Evolutionary conservation across 2,329 filamentous ascomycete genomes (phyloP).

Genomic region (Stagonosporopsis rhizophila): DNA sequence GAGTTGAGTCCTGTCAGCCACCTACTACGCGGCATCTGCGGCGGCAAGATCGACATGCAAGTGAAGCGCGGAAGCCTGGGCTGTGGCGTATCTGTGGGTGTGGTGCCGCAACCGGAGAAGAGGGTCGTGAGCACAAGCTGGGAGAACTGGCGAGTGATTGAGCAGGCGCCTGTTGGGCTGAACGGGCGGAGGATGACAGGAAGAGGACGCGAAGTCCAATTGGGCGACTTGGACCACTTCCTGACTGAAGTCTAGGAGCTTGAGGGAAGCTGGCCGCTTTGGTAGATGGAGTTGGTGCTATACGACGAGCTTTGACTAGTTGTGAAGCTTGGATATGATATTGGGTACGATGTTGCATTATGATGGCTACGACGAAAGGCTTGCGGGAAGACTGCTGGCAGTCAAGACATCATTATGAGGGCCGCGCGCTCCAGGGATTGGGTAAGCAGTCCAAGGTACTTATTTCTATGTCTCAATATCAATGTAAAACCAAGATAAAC

Average conservation of each 20-base stretch:
- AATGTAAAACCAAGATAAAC: constrained; percentile 1
- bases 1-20: constrained; percentile 45
- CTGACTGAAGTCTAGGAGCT: constrained; percentile 12
- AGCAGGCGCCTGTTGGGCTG: constrained; percentile 4
- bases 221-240: constrained; percentile 17
- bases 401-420: constrained; percentile 13
- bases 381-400: constrained; percentile 15
- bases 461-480: constrained; percentile 14
- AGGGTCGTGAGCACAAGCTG: constrained; percentile 35
- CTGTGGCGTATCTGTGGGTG: constrained; percentile 24
- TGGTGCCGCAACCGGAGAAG: constrained; percentile 23
- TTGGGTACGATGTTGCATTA: constrained; percentile 16
- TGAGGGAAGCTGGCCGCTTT: background rate
- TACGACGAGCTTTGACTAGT: background rate
- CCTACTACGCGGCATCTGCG: constrained; percentile 47
- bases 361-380: constrained; percentile 11
- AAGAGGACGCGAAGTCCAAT: constrained; percentile 5
- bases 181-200: constrained; percentile 3
- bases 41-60: constrained; percentile 45
- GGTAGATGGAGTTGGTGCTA: background rate
- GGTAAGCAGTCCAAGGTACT: constrained; percentile 17
- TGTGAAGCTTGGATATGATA: constrained; percentile 4
- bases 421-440: constrained; percentile 9
- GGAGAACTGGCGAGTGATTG: constrained; percentile 30
- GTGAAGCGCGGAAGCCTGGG: constrained; percentile 26